Percentiles rank a stretch among this genome's conserved stretches.
Evolutionary conservation across 768 basidiomycete genomes (phyloP).

Genomic region (Exidia glandulosa): DNA sequence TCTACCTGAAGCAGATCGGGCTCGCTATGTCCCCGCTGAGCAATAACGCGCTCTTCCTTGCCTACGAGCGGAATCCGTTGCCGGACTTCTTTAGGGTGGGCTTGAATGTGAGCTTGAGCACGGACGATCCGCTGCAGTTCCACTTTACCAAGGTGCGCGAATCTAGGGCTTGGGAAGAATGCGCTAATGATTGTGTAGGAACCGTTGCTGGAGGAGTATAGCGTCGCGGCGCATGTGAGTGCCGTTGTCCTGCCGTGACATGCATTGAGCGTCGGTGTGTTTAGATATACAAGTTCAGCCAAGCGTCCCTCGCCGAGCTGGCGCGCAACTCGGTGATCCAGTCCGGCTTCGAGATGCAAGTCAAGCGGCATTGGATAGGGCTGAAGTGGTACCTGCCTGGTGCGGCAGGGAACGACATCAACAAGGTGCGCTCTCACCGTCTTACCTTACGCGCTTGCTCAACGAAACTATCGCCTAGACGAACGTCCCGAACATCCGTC

Average conservation of each 20-base stretch:
- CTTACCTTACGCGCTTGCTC: not conserved
- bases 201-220: slow-evolving; percentile 92
- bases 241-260: not conserved
- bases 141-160: slow-evolving; percentile 86
- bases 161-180: not conserved
- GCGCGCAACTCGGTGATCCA: slow-evolving; percentile 97
- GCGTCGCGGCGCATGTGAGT: slow-evolving; percentile 88
- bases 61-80: slow-evolving; percentile 93
- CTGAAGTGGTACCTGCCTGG: slow-evolving; percentile 90
- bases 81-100: slow-evolving; percentile 96
- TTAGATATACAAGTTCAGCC: slow-evolving; percentile 93
- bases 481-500: slow-evolving; percentile 88
- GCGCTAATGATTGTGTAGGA: slow-evolving; percentile 38
- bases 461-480: slow-evolving; percentile 42
- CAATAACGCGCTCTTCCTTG: slow-evolving; percentile 94
- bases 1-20: slow-evolving; percentile 96
- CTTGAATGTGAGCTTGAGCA: slow-evolving; percentile 90
- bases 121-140: slow-evolving; percentile 93
- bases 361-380: slow-evolving; percentile 94
- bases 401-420: slow-evolving; percentile 87
- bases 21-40: slow-evolving; percentile 97
- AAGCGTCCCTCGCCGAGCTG: slow-evolving; percentile 87
- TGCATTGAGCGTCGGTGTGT: not conserved
- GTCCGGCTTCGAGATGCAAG: slow-evolving; percentile 96
- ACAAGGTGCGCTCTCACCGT: slow-evolving; percentile 52